A percentile compares a stretch with the other conserved stretches of the same genome.
These are phyloP conservation scores for Tricholoma terreum DNA, from an alignment of 768 basidiomycete species.

Conservation along the genomic window DNA sequence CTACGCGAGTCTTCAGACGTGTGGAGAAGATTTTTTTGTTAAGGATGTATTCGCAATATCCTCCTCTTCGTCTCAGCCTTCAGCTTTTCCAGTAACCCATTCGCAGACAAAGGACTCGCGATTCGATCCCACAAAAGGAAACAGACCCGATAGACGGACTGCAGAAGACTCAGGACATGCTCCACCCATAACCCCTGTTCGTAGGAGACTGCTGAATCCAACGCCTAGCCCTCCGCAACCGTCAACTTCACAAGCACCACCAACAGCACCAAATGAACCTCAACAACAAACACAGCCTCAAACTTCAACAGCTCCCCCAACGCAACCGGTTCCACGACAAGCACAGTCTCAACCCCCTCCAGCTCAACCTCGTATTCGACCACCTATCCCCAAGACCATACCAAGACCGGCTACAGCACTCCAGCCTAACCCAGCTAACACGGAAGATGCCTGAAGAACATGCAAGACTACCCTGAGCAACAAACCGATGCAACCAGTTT, in stretches of 20 bases:
- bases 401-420: neutral
- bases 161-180: neutral
- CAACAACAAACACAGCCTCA: no score
- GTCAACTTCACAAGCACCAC: no score
- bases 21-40: neutral
- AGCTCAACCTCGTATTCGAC: neutral
- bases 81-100: neutral
- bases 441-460: neutral
- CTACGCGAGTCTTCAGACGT: conserved; percentile 1
- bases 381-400: neutral
- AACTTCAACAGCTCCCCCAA: no score
- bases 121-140: neutral
- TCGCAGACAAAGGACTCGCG: neutral
- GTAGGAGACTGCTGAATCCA: neutral
- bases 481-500: neutral
- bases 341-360: no score
- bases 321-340: no score
- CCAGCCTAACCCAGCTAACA: neutral
- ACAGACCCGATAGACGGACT: neutral
- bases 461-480: neutral
- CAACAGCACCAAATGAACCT: no score
- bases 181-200: neutral
- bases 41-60: neutral
- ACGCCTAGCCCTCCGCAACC: no score
- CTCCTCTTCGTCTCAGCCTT: neutral